Base-by-base conservation (phyloP, 768 basidiomycete species). In the Russula virescens region DNA sequence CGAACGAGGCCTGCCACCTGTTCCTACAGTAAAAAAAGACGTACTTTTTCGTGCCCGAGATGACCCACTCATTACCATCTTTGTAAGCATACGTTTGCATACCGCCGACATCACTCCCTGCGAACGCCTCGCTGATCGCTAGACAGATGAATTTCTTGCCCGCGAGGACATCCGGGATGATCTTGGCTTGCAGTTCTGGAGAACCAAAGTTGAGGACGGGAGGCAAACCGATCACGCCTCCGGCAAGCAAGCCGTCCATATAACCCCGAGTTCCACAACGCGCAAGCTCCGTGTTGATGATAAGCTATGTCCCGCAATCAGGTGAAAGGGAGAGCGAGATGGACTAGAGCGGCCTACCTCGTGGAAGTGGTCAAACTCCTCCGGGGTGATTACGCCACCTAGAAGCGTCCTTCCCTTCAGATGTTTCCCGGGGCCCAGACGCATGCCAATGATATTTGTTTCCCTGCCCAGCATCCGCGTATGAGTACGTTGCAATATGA, bases 301-400 rank as follows among this genome's bases (percentile, higher is more conserved):
- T 89, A 49, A 86, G 79, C 89, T 91, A 64, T 38, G 54, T 8
- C 13, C 43, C 35, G 46, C n/a, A 25, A 67, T 54, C 43, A 49
- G 62, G 11, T 28, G 19, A 53, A 16, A 48, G 19, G 38, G 31
- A 16, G 51, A 3, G 11, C 14, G 4, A 25, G 28, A 61, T 61
- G 52, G 19, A 35, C 23, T 16, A 38, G 26, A 35, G 35, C 50
- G 2, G 19, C 42, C 4, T n/a, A 87, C 88, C 78, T 92, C 95
- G 70, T 97, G 88, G 80, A 98, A 98, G 70, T 95, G 94, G 73
- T 97, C 91, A 69, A 89, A 98, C 67, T 94, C 87, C 70, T 91
- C 90, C 5, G 89, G 85, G 55, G 83, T 83, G 49, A 91, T 80
- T 21, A 84, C 73, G 13, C 92, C 93, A 28, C 84, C 88, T 75